A percentile compares a stretch with the other conserved stretches of the same genome.
Conservation (phyloP, 2,329 filamentous ascomycete genomes). For the Colletotrichum sp. region DNA sequence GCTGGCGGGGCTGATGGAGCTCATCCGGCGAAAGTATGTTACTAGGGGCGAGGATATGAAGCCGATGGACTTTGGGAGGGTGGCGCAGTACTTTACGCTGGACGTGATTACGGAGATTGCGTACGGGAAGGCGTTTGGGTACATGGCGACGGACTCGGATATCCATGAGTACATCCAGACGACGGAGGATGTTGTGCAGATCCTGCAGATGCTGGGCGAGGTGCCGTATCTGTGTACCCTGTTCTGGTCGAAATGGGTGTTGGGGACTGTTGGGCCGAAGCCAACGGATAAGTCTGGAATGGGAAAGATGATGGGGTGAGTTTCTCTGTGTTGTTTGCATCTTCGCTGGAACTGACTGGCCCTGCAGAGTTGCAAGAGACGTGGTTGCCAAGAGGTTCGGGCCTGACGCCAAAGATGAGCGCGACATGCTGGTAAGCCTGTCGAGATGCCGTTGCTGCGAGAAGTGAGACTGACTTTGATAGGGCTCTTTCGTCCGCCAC, state of each 20-base stretch:
- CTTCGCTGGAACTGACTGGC: not conserved
- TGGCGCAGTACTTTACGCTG: conserved; percentile 51
- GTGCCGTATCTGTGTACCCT: conserved; percentile 21
- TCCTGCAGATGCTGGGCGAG: conserved; percentile 41
- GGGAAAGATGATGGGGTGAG: conserved; percentile 21
- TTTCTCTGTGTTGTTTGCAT: not conserved
- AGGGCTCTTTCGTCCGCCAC: conserved; percentile 46
- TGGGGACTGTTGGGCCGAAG: conserved; percentile 25
- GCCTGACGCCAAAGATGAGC: conserved; percentile 27
- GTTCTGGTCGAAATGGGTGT: conserved; percentile 29
- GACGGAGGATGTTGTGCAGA: conserved; percentile 38
- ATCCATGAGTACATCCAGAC: conserved; percentile 46
- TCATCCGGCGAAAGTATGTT: conserved; percentile 16
- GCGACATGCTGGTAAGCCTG: conserved; percentile 36
- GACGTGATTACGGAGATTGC: conserved; percentile 54
- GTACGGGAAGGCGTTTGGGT: conserved; percentile 49
- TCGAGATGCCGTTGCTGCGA: accelerated
- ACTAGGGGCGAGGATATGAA: conserved; percentile 22
- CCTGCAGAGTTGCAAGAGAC: conserved; percentile 34
- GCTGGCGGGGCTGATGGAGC: not conserved
- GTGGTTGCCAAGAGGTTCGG: conserved; percentile 33
- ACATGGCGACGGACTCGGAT: conserved; percentile 44
- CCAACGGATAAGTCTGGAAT: conserved; percentile 15
- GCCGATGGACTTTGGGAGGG: conserved; percentile 44
- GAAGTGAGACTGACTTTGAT: not conserved